Conservation (phyloP, 1,284 basidiomycete genomes). For the Fomitopsis betulina region DNA sequence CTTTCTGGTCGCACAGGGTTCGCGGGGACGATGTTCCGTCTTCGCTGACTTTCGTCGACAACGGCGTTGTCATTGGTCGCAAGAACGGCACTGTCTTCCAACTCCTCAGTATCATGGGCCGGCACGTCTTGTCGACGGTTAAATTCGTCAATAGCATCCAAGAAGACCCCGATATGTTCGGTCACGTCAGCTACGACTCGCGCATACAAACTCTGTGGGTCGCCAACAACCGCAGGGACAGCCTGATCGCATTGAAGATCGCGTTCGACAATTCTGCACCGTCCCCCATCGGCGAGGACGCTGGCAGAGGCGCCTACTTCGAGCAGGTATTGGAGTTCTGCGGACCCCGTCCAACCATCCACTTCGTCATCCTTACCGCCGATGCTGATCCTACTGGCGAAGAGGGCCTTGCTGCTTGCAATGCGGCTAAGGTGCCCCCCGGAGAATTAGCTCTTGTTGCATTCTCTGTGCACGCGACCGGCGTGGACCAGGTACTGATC, state of each 20-base stretch:
- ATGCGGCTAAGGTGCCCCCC: conserved; percentile 70
- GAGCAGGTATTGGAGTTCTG: conserved; percentile 78
- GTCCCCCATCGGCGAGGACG: conserved; percentile 50
- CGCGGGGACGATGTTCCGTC: conserved; percentile 74
- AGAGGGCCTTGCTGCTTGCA: conserved; percentile 74
- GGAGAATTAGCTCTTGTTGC: conserved; percentile 76
- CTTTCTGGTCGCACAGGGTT: conserved; percentile 70
- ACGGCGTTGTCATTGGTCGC: conserved; percentile 72
- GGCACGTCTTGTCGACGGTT: conserved; percentile 69
- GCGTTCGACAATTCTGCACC: conserved; percentile 57
- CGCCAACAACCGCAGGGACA: conserved; percentile 77
- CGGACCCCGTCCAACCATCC: conserved; percentile 79
- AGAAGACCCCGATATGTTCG: conserved; percentile 78
- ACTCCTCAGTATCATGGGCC: conserved; percentile 64
- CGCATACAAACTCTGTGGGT: conserved; percentile 81
- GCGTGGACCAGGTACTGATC: conserved; percentile 80
- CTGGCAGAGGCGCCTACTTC: conserved; percentile 52
- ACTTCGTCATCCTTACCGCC: conserved; percentile 78
- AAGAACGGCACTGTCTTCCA: conserved; percentile 79
- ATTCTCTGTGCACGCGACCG: conserved; percentile 77
- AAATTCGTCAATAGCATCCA: conserved; percentile 66
- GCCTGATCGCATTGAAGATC: conserved; percentile 73
- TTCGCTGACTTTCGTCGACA: conserved; percentile 75
- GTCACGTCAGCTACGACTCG: conserved; percentile 76
- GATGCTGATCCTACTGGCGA: conserved; percentile 75